Conservation (phyloP, 352 stramenopile species). For the Phytophthora meadii region DNA sequence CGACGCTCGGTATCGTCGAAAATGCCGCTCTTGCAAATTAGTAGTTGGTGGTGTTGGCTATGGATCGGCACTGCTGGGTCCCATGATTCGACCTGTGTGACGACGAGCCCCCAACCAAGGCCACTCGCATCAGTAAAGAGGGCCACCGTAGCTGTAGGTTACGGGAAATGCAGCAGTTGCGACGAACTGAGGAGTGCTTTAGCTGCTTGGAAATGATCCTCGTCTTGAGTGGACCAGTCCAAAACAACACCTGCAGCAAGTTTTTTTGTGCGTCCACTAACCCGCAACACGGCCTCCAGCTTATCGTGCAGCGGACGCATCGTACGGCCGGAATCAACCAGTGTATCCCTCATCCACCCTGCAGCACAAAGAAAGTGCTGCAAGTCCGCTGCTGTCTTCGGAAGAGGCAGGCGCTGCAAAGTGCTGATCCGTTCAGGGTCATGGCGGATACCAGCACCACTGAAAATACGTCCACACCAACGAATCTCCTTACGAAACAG, state of each 20-base stretch:
- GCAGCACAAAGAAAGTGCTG: constrained; percentile 33
- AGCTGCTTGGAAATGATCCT: background rate
- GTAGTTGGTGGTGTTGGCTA: constrained; percentile 7
- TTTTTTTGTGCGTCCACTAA: constrained; percentile 3
- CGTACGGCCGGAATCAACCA: constrained; percentile 16
- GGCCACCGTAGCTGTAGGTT: background rate
- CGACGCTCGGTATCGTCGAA: constrained; percentile 5
- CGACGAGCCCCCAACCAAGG: constrained; percentile 2
- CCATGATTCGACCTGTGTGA: constrained; percentile 7
- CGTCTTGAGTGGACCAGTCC: background rate
- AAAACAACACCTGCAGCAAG: background rate
- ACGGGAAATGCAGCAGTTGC: constrained; percentile 7
- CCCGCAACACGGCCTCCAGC: constrained; percentile 5
- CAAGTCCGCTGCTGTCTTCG: constrained; percentile 14
- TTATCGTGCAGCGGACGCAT: constrained; percentile 20
- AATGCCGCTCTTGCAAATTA: constrained; percentile 18
- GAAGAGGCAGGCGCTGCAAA: background rate
- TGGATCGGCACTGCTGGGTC: background rate
- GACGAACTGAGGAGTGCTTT: constrained; percentile 2
- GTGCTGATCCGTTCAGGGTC: constrained; percentile 14
- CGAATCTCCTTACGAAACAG: constrained; percentile 15
- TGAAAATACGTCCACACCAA: constrained; percentile 32
- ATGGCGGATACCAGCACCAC: constrained; percentile 9
- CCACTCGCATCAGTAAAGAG: constrained; percentile 19
- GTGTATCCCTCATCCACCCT: constrained; percentile 26